A percentile compares a stretch with the other conserved stretches of the same genome.
phyloP scores from a whole-genome alignment of 306 rosid genomes.

The Cyclanthera cordifolia region DNA sequence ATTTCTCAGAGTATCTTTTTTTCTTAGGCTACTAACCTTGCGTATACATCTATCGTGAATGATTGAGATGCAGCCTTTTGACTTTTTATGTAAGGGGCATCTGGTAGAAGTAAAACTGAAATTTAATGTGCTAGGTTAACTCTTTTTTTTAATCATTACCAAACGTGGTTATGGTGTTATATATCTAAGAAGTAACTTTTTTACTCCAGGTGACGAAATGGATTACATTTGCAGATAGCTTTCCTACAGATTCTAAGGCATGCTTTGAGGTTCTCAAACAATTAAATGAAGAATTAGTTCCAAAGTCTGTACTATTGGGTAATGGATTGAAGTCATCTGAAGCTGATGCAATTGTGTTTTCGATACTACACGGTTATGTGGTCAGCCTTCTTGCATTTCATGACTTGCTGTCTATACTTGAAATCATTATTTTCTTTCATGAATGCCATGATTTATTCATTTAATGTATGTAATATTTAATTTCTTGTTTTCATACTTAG shows the following conservation, averaged over 20 bases:
- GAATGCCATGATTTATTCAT: not conserved
- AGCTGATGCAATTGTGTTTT: constrained; percentile 67
- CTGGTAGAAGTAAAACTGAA: not conserved
- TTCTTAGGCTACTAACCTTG: not conserved
- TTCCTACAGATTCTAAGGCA: constrained; percentile 36
- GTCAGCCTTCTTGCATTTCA: constrained; percentile 27
- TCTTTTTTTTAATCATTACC: not conserved
- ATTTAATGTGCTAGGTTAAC: not conserved
- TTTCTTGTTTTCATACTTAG: not conserved
- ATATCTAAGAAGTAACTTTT: constrained; percentile 8
- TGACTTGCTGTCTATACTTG: not conserved
- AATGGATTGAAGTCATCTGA: constrained; percentile 58
- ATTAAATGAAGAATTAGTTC: constrained; percentile 50
- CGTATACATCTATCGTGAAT: not conserved
- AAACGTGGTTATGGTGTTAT: constrained; percentile 1
- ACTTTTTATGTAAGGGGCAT: not conserved
- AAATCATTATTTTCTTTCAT: not conserved
- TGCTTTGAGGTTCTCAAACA: constrained; percentile 45
- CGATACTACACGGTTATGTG: constrained; percentile 59
- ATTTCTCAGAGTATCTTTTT: not conserved
- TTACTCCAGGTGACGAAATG: constrained; percentile 49
- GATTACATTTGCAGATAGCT: constrained; percentile 57
- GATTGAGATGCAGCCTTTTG: not conserved
- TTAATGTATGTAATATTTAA: not conserved
- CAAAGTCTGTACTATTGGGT: constrained; percentile 57